Percentiles rank a stretch among this genome's conserved stretches.
These are phyloP conservation scores for Saturnispora bothae DNA, from an alignment of 805 yeast genomes.

Conservation along the genomic window DNA sequence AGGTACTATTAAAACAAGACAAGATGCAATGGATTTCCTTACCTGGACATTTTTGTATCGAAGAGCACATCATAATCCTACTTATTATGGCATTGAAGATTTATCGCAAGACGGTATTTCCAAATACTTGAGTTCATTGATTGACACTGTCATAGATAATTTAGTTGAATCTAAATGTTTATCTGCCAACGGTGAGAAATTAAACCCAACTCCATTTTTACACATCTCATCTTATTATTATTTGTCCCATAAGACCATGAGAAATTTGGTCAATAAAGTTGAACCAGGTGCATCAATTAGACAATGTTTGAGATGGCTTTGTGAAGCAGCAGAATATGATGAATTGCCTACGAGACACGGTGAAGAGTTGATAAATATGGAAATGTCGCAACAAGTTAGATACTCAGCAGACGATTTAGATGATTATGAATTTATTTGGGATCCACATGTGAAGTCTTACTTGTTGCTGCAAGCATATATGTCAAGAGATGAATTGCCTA, in stretches of 20 bases:
- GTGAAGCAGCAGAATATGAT: conserved; percentile 66
- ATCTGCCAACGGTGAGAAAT: conserved; percentile 35
- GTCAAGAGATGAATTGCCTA: conserved; percentile 68
- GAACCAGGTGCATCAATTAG: conserved; percentile 38
- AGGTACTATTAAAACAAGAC: conserved; percentile 53
- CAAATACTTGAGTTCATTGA: conserved; percentile 47
- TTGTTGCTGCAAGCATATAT: conserved; percentile 64
- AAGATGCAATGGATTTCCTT: conserved; percentile 63
- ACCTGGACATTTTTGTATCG: conserved; percentile 71
- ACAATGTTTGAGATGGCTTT: conserved; percentile 50
- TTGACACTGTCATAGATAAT: conserved; percentile 59
- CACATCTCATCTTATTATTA: conserved; percentile 86
- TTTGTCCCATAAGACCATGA: conserved; percentile 79
- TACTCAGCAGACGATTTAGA: conserved; percentile 49
- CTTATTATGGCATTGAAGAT: conserved; percentile 67
- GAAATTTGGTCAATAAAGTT: conserved; percentile 52
- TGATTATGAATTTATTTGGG: conserved; percentile 62
- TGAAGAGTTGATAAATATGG: conserved; percentile 78
- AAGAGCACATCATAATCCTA: conserved; percentile 67
- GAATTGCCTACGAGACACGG: conserved; percentile 88
- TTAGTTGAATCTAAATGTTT: conserved; percentile 69
- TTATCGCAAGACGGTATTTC: conserved; percentile 44
- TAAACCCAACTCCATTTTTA: conserved; percentile 68
- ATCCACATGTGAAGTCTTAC: conserved; percentile 75
- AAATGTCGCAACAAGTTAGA: conserved; percentile 65